Evolutionary conservation across 1,284 basidiomycete genomes (phyloP).

Genomic region (Fistulinella cinereoalba): DNA sequence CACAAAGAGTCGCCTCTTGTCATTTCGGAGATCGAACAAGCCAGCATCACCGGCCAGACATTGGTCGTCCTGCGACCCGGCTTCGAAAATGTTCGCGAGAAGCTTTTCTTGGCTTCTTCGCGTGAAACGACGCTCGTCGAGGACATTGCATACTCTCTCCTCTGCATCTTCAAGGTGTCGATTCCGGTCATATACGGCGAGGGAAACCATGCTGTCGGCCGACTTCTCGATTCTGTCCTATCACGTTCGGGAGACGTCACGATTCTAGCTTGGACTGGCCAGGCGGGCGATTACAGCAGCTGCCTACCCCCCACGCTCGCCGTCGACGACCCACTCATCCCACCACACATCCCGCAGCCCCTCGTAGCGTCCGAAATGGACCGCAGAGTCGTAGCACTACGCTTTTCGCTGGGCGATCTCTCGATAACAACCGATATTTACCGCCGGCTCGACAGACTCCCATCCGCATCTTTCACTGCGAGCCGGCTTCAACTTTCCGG

Average conservation of each 20-base stretch:
- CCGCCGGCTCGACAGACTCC: background rate
- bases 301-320: background rate
- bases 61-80: background rate
- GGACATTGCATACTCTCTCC: background rate
- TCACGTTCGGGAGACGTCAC: constrained; percentile 7
- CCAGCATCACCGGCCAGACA: background rate
- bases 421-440: background rate
- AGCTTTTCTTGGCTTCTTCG: constrained; percentile 6
- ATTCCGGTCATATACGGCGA: background rate
- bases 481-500: background rate
- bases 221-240: constrained; percentile 6
- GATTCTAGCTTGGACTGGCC: constrained; percentile 7
- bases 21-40: background rate
- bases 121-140: constrained; percentile 2
- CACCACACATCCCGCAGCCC: background rate
- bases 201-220: background rate
- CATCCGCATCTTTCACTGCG: background rate
- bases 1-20: background rate
- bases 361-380: background rate
- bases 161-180: constrained; percentile 3
- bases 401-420: background rate
- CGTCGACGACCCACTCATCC: background rate
- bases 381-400: background rate
- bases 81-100: constrained; percentile 6
- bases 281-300: constrained; percentile 4